These are phyloP conservation scores for Arctium minus DNA, from an alignment of 129 eudicot genomes.

Conservation along the genomic window DNA sequence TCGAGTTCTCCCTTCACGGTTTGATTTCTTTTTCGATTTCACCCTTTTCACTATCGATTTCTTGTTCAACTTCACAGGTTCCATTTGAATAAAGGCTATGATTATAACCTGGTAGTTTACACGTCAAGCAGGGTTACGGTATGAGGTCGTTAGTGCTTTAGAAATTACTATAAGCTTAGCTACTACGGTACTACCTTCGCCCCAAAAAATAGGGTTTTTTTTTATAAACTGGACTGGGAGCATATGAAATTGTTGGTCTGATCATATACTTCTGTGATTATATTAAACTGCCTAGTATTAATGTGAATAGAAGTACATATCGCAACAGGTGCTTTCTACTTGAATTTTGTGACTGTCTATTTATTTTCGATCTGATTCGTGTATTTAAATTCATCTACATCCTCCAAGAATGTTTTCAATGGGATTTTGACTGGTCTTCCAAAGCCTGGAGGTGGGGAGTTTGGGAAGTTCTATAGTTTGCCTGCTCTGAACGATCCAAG, in stretches of 20 bases:
- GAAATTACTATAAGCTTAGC: background rate
- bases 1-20: too few species aligned
- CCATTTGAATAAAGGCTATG: background rate
- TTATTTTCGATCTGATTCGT: slow-evolving; percentile 11
- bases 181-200: background rate
- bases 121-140: slow-evolving; percentile 8
- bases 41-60: too few species aligned
- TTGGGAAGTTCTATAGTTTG: slow-evolving; percentile 90
- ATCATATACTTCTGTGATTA: slow-evolving; percentile 5
- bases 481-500: slow-evolving; percentile 96
- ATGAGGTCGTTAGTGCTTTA: background rate
- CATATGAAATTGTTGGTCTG: background rate
- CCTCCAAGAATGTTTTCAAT: slow-evolving; percentile 76
- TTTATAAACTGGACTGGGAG: background rate
- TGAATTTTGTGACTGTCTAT: background rate
- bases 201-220: background rate
- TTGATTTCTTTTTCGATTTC: too few species aligned
- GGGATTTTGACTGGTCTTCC: slow-evolving; percentile 83
- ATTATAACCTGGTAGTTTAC: slow-evolving; percentile 8
- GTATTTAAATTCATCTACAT: slow-evolving; percentile 35
- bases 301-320: background rate
- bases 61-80: too few species aligned
- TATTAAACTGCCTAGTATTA: background rate
- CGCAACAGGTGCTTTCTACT: background rate
- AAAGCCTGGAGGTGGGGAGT: slow-evolving; percentile 94